These are phyloP conservation scores for Penicillium sclerotiorum DNA, from an alignment of 2,329 filamentous ascomycete genomes.

Conservation along the genomic window DNA sequence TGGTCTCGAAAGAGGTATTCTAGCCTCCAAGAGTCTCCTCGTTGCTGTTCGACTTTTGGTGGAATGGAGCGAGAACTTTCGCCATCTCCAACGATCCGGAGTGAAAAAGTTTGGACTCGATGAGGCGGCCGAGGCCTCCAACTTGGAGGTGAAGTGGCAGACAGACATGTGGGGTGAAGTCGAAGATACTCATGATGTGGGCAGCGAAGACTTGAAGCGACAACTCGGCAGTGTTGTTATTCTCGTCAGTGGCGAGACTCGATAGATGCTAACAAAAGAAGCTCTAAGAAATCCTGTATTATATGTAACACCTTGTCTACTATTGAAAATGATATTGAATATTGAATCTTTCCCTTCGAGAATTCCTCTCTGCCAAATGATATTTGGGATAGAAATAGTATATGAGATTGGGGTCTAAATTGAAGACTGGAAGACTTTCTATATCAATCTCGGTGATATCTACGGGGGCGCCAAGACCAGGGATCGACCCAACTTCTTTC, in stretches of 20 bases:
- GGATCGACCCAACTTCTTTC: slow-evolving; percentile 3
- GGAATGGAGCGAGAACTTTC: slow-evolving; percentile 82
- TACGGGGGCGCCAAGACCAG: slow-evolving; percentile 4
- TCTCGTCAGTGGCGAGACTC: slow-evolving; percentile 66
- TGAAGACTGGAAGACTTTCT: too few species aligned
- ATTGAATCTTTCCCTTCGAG: too few species aligned
- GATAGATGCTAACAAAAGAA: slow-evolving; percentile 17
- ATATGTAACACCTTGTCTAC: slow-evolving; percentile 4
- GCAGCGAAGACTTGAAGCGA: slow-evolving; percentile 82
- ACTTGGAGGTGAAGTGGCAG: slow-evolving; percentile 87
- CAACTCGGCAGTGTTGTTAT: slow-evolving; percentile 87
- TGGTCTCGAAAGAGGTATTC: slow-evolving; percentile 77
- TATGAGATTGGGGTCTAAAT: too few species aligned
- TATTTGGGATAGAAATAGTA: too few species aligned
- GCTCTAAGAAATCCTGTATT: background rate
- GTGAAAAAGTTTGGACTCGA: slow-evolving; percentile 71
- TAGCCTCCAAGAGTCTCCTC: slow-evolving; percentile 86
- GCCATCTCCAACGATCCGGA: slow-evolving; percentile 50
- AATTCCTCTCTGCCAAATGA: too few species aligned
- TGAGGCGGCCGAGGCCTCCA: slow-evolving; percentile 76
- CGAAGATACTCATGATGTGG: slow-evolving; percentile 96
- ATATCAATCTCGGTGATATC: too few species aligned
- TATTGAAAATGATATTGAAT: background rate
- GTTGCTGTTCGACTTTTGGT: slow-evolving; percentile 74
- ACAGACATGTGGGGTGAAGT: slow-evolving; percentile 92